These are phyloP conservation scores for Chiua virens DNA, from an alignment of 768 basidiomycete genomes.

Conservation along the genomic window DNA sequence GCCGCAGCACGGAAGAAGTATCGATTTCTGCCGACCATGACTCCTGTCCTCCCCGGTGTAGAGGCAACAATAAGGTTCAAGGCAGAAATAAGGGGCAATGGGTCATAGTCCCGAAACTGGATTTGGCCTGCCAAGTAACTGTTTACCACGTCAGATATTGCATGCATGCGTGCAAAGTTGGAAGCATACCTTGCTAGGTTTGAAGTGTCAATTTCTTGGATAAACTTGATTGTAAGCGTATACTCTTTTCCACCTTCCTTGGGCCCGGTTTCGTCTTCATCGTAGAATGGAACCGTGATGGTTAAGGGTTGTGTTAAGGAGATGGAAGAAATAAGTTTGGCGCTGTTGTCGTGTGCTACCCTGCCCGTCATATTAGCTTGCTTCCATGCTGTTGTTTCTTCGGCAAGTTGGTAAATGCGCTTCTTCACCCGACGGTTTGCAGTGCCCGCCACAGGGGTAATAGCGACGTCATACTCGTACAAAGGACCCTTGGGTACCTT, in stretches of 20 bases:
- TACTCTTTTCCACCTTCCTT: slow-evolving; percentile 39
- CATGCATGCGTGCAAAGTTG: background rate
- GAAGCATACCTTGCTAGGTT: slow-evolving; percentile 38
- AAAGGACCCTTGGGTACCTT: slow-evolving; percentile 46
- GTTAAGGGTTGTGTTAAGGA: slow-evolving; percentile 42
- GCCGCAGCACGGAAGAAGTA: slow-evolving; percentile 48
- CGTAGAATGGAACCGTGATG: slow-evolving; percentile 41
- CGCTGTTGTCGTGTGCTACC: slow-evolving; percentile 49
- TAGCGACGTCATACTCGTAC: slow-evolving; percentile 48
- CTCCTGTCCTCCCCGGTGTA: slow-evolving; percentile 46
- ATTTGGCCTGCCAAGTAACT: slow-evolving; percentile 49
- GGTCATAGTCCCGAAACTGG: slow-evolving; percentile 43
- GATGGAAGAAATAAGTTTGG: slow-evolving; percentile 45
- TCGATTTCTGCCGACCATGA: slow-evolving; percentile 52
- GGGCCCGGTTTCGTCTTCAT: slow-evolving; percentile 44
- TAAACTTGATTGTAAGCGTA: slow-evolving; percentile 43
- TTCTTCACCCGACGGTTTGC: slow-evolving; percentile 40
- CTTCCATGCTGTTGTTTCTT: slow-evolving; percentile 40
- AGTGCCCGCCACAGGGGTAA: slow-evolving; percentile 36
- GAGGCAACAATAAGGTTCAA: slow-evolving; percentile 50
- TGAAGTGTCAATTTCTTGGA: slow-evolving; percentile 43
- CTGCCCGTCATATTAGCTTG: slow-evolving; percentile 38
- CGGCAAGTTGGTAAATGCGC: slow-evolving; percentile 51
- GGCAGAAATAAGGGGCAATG: slow-evolving; percentile 47
- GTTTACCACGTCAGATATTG: slow-evolving; percentile 1